Evolutionary conservation across 1,284 basidiomycete species (phyloP), one percentile per base, ranked within the genome.

Genomic region (Cryptococcus deneoformans): DNA sequence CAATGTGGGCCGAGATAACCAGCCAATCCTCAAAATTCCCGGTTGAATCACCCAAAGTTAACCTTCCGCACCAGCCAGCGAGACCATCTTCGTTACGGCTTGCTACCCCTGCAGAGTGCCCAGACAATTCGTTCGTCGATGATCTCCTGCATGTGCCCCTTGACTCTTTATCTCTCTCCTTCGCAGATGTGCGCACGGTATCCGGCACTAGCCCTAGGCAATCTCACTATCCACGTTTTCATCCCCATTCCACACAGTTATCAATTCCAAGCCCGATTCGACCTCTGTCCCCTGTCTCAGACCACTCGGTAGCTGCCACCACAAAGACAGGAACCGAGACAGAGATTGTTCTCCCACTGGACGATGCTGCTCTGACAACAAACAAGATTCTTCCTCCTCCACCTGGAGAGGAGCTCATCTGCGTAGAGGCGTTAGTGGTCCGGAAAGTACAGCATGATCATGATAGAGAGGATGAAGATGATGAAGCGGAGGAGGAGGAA

Each of bases 401-500:
- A 35, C 6, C 37, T 6, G 58, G 53, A n/a, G 59, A 65, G n/a
- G 72, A 73, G 53, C 61, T 68, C 46, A 72, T 77, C 40, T 78
- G 77, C 59, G 77, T 78, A 16, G 77, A 78, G 58, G 77, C 74
- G 14, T 56, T 78, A 6, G 74, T 78, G 8, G 73, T 78, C 43
- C 59, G 75, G 11, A 78, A 78, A 54, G 54, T 62, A 14, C 63
- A 67, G 46, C 59, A 66, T 53, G 70, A 67, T 34, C 59, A 67
- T 16, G 50, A 54, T 12, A 45, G 54, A 11, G 61, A 57, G n/a
- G 59, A 44, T 35, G 67, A 70, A 43, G 64, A 64, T 9, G 52
- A 45, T 5, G 50, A 64, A 60, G 53, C 54, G 50, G 51, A 20
- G 51, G 35, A 38, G 54, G 50, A 34, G 60, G 53, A 5, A 51